A percentile compares a stretch with the other conserved stretches of the same genome.
phyloP scores from a whole-genome alignment of 2,329 filamentous ascomycete genomes.

The Grosmannia serpens region DNA sequence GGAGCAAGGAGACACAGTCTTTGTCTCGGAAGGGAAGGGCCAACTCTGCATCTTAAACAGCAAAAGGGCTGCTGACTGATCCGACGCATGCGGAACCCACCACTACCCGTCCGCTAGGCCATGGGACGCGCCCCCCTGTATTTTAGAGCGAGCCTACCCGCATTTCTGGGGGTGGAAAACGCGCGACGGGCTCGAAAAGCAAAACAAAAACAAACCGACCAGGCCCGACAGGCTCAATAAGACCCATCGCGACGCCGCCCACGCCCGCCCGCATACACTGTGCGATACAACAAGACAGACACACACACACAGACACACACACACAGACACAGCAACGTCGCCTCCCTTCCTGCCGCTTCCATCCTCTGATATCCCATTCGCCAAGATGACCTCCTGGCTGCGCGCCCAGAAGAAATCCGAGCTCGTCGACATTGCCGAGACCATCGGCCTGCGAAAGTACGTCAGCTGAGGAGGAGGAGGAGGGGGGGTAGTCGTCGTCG shows the following conservation, averaged over 20 bases:
- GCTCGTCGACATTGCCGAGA: conserved; percentile 61
- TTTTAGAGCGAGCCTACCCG: background rate
- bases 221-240: background rate
- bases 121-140: background rate
- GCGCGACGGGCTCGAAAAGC: background rate
- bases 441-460: conserved; percentile 62
- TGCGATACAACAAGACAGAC: background rate
- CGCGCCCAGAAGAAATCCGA: conserved; percentile 73
- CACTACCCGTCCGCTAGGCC: background rate
- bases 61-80: too few relatives aligned
- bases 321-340: too few relatives aligned
- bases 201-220: conserved; percentile 1
- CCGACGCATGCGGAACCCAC: background rate
- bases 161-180: background rate
- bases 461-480: background rate
- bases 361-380: background rate
- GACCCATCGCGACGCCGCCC: background rate
- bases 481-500: too few relatives aligned
- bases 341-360: background rate
- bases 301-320: background rate
- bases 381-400: conserved; percentile 47
- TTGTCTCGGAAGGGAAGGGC: too few relatives aligned
- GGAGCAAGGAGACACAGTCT: too few relatives aligned
- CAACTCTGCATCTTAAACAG: too few relatives aligned
- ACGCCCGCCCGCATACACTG: background rate